Base-by-base conservation (phyloP, 768 basidiomycete species). In the Boletus fagicola region DNA sequence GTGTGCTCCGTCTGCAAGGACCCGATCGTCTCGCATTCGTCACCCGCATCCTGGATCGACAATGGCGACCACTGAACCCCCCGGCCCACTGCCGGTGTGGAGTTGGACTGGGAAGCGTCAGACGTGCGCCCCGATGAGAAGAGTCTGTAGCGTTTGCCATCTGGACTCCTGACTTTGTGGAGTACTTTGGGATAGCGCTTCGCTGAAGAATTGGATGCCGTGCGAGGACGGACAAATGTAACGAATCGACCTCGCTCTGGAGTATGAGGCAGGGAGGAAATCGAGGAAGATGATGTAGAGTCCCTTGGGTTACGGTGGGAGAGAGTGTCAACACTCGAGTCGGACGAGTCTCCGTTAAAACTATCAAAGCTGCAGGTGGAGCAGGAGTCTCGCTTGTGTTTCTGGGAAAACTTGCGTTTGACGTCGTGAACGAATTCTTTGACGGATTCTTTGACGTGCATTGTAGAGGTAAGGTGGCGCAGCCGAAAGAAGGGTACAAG, bases 401-500 rank as follows among this genome's bases (percentile, higher is more conserved):
- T 72, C 6, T 62, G 54, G 20, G 72, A 74, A 20, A 72, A 63
- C 49, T 51, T 71, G 51, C 65, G 71, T 50, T 72, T 74, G 31
- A 74, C 67, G 13, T 67, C 71, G 12, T 74, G 64, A 13, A 72
- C 65, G 24, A 72, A 62, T 0, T 64, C 69, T 26, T 65, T 69
- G 43, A 72, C 68, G 0, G 66, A 60, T 18, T 65, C 62, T 49
- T 68, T 69, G 64, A 71, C 68, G 28, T 73, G 70, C 72, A 74
- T 72, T 26, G 30, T 3, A 22, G 7, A 33, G 10, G 15, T 18
- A 22, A 24, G 4, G 40, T 15, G 46, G 44, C 18, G 40, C 13
- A 35, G 20, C 12, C 2, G 4, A 33, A 36, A n/a, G n/a, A 54
- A 35, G 16, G 38, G 26, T 24, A 20, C n/a, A 43, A 13, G 13